Conservation (phyloP, 73 alveolate species). For the Uronychia setigera region DNA sequence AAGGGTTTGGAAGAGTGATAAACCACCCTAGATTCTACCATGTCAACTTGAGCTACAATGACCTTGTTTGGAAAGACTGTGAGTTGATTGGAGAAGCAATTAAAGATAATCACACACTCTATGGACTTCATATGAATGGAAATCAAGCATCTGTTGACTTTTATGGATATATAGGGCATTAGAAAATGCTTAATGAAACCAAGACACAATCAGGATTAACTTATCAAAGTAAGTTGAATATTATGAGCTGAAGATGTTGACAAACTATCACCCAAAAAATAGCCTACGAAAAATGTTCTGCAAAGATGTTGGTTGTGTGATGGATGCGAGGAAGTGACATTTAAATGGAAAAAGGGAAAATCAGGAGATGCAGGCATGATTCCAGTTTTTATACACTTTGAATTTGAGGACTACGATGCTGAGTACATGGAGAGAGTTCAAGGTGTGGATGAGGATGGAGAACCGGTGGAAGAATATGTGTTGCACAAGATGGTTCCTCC, state of each 20-base stretch:
- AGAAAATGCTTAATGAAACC: conserved; percentile 52
- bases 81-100: conserved; percentile 42
- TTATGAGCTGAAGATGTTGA: conserved; percentile 29
- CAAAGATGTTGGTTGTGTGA: conserved; percentile 58
- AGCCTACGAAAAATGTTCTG: not conserved
- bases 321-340: conserved; percentile 27
- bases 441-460: conserved; percentile 6
- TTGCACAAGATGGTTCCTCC: conserved; percentile 28
- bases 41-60: conserved; percentile 36
- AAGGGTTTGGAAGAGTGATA: conserved; percentile 13
- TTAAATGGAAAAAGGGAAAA: not conserved
- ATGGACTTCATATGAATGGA: conserved; percentile 57
- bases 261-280: not conserved
- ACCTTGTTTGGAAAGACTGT: not conserved
- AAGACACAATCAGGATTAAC: conserved; percentile 53
- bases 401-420: conserved; percentile 44
- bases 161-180: conserved; percentile 17
- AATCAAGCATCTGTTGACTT: conserved; percentile 43
- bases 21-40: conserved; percentile 12
- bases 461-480: conserved; percentile 5
- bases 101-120: conserved; percentile 36
- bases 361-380: conserved; percentile 6
- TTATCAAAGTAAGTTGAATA: conserved; percentile 62
- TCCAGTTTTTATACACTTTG: conserved; percentile 39
- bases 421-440: conserved; percentile 10